These are phyloP conservation scores for Alternaria angustiovoidea DNA, from an alignment of 2,329 filamentous ascomycete species.

Conservation along the genomic window DNA sequence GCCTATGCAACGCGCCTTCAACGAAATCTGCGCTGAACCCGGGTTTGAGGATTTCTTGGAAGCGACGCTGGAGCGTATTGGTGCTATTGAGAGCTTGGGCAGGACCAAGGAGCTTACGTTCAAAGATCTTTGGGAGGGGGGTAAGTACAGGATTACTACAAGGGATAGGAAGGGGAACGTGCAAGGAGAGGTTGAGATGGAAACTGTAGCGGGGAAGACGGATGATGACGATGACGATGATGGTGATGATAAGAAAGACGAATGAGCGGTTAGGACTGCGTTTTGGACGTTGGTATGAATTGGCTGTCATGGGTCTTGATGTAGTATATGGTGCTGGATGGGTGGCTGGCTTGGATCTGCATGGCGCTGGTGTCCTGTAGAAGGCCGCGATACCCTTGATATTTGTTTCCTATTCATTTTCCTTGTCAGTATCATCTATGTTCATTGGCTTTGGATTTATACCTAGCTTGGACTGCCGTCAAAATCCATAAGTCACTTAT, in stretches of 20 bases:
- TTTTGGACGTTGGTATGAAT: not conserved
- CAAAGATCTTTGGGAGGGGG: slow-evolving; percentile 88
- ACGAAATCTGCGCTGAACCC: slow-evolving; percentile 76
- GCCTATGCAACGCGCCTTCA: slow-evolving; percentile 94
- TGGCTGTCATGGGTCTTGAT: not conserved
- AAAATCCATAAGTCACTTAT: not conserved
- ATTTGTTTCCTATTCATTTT: not conserved
- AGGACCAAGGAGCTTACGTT: slow-evolving; percentile 94
- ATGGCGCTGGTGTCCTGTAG: slow-evolving; percentile 1
- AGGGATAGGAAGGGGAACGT: slow-evolving; percentile 41
- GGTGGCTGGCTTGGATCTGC: not conserved
- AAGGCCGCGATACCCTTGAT: slow-evolving; percentile 1
- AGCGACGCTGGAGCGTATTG: slow-evolving; percentile 82
- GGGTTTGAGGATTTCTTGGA: slow-evolving; percentile 86
- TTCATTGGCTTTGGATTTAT: not conserved
- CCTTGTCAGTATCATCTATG: not conserved
- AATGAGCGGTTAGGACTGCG: not conserved
- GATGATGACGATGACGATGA: slow-evolving; percentile 36
- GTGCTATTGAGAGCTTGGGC: slow-evolving; percentile 91
- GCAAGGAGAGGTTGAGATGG: slow-evolving; percentile 42
- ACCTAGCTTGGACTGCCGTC: not conserved
- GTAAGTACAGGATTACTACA: slow-evolving; percentile 67
- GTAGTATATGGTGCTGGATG: not conserved
- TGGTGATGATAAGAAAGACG: slow-evolving; percentile 14
- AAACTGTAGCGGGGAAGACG: slow-evolving; percentile 40